A percentile compares a stretch with the other conserved stretches of the same genome.
These are phyloP conservation scores for Naegleria lovaniensis DNA, from an alignment of 208 protist species.

Conservation along the genomic window DNA sequence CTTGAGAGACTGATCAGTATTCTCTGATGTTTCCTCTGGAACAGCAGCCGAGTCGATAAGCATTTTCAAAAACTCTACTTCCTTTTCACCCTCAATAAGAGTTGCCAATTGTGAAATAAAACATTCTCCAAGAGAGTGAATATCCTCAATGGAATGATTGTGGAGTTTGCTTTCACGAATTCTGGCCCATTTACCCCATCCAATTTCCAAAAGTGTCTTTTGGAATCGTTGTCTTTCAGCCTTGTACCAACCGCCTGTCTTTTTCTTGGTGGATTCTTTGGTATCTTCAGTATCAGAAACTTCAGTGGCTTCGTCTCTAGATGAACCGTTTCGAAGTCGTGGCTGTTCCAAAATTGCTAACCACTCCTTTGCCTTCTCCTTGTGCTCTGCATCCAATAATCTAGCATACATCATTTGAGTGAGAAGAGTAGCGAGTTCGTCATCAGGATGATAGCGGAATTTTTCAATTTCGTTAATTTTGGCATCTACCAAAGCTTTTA, in stretches of 20 bases:
- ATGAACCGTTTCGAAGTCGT: neutral
- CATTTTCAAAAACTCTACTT: neutral
- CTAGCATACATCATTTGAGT: neutral
- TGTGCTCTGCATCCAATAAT: neutral
- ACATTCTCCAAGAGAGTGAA: conserved; percentile 14
- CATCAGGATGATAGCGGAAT: neutral
- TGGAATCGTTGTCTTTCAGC: conserved; percentile 17
- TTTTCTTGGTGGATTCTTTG: neutral
- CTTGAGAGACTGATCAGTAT: neutral
- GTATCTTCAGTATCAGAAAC: neutral
- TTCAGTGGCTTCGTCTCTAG: neutral
- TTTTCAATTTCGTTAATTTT: neutral
- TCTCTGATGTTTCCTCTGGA: neutral
- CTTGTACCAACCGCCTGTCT: conserved; percentile 4
- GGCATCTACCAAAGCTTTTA: neutral
- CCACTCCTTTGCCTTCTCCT: neutral
- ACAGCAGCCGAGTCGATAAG: neutral
- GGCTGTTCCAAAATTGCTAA: neutral
- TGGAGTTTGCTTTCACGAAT: neutral
- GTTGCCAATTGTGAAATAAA: neutral
- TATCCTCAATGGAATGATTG: neutral
- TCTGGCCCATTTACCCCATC: conserved; percentile 20
- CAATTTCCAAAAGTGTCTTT: conserved; percentile 15
- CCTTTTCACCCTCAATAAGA: neutral
- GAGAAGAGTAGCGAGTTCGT: neutral